A percentile compares a stretch with the other conserved stretches of the same genome.
phyloP scores from a whole-genome alignment of 1,284 basidiomycete genomes.

The Agaricales sp. region DNA sequence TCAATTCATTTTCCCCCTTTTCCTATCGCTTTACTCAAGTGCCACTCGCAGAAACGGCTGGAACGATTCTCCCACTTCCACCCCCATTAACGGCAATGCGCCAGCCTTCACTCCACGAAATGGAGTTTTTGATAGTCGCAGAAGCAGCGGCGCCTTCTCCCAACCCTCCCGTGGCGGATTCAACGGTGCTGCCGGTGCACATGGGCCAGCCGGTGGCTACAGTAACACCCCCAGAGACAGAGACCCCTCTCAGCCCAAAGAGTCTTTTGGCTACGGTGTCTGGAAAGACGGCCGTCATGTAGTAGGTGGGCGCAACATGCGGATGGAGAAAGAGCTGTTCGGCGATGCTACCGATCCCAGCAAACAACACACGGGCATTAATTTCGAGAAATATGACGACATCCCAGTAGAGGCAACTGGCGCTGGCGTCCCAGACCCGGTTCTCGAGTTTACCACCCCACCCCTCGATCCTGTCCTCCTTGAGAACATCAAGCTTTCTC shows the following conservation, averaged over 20 bases:
- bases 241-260: constrained; percentile 26
- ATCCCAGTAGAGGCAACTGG: constrained; percentile 99
- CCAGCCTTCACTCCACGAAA: constrained; percentile 38
- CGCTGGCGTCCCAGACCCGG: constrained; percentile 89
- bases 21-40: constrained; percentile 11
- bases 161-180: constrained; percentile 9
- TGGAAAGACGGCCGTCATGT: constrained; percentile 92
- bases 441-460: constrained; percentile 79
- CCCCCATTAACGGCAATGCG: constrained; percentile 43
- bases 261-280: constrained; percentile 59
- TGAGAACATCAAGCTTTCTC: constrained; percentile 90
- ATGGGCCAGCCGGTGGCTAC: constrained; percentile 43
- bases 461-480: constrained; percentile 91
- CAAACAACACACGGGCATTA: constrained; percentile 93
- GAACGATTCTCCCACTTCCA: constrained; percentile 54
- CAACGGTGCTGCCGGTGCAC: constrained; percentile 33
- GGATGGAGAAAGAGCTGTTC: constrained; percentile 93
- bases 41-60: constrained; percentile 46
- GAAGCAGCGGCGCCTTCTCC: too few species aligned
- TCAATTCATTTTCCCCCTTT: constrained; percentile 10
- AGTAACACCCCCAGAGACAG: too few species aligned
- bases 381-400: constrained; percentile 99
- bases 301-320: constrained; percentile 70
- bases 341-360: constrained; percentile 81
- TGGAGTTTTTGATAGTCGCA: constrained; percentile 33